Conservation (phyloP, 2,329 filamentous ascomycete genomes). For the Xylaria sp. region DNA sequence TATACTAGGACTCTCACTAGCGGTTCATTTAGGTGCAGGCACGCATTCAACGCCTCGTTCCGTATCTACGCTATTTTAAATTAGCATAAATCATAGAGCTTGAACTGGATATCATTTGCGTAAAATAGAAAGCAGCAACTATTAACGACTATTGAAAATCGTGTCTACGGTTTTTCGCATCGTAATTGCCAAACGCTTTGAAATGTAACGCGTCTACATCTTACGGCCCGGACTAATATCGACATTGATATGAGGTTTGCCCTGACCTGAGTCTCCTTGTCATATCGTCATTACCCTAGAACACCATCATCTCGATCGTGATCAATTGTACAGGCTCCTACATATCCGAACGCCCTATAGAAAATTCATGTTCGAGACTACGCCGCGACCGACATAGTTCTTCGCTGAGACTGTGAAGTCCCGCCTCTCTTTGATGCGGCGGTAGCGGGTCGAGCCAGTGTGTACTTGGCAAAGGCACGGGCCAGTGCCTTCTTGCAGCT, state of each 20-base stretch:
- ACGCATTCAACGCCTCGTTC: not conserved
- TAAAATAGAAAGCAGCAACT: not conserved
- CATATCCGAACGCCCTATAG: constrained; percentile 13
- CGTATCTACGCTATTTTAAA: not conserved
- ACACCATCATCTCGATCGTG: constrained; percentile 7
- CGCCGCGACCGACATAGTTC: constrained; percentile 39
- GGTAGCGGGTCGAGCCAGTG: constrained; percentile 64
- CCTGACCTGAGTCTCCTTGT: constrained; percentile 3
- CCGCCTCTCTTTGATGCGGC: constrained; percentile 37
- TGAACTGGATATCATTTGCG: constrained; percentile 8
- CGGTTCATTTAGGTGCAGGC: not conserved
- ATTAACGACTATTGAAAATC: not conserved
- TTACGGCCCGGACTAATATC: constrained; percentile 2
- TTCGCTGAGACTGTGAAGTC: constrained; percentile 42
- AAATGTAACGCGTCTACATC: not conserved
- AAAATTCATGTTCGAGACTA: constrained; percentile 21
- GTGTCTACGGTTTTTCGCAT: not conserved
- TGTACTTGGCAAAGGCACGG: constrained; percentile 96
- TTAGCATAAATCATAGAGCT: not conserved
- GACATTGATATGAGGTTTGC: constrained; percentile 9
- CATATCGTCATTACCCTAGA: constrained; percentile 21
- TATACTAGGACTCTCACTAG: not conserved
- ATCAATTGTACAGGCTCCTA: constrained; percentile 20
- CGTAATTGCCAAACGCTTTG: not conserved
- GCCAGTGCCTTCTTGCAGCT: constrained; percentile 97